A percentile compares a stretch with the other conserved stretches of the same genome.
Evolutionary conservation across 1,139 yeast genomes (phyloP).

Genomic region (Pichia sp.): DNA sequence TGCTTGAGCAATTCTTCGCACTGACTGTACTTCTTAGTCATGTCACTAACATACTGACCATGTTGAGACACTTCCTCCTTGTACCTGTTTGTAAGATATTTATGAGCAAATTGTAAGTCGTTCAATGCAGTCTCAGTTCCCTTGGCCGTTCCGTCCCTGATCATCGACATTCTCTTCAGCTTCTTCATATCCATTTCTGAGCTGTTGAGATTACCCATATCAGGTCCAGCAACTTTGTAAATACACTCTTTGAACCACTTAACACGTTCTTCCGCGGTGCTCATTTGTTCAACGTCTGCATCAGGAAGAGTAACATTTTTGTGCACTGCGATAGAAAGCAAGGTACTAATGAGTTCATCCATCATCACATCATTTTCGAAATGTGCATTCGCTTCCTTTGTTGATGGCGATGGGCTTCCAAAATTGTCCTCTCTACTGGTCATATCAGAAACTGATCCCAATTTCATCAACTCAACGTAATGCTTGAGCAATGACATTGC

Average conservation of each 20-base stretch:
- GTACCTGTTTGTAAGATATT: conserved; percentile 52
- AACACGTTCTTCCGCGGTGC: conserved; percentile 31
- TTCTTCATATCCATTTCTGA: no score
- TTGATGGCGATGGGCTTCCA: no score
- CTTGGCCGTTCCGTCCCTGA: no score
- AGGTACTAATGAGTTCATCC: conserved; percentile 45
- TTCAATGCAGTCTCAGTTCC: conserved; percentile 39
- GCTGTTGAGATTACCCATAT: no score
- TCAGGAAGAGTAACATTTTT: conserved; percentile 41
- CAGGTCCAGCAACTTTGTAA: conserved; percentile 34
- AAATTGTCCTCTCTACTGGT: background rate
- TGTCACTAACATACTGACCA: conserved; percentile 2
- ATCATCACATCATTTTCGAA: conserved; percentile 10
- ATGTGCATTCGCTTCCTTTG: background rate
- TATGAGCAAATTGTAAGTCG: conserved; percentile 59
- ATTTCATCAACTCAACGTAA: conserved; percentile 16
- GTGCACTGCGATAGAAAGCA: conserved; percentile 50
- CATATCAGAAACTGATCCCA: conserved; percentile 18
- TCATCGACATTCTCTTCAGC: no score
- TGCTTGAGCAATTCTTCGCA: conserved; percentile 3
- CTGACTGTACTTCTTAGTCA: conserved; percentile 3
- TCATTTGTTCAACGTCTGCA: conserved; percentile 29
- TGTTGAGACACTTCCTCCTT: conserved; percentile 36
- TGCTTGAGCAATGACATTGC: conserved; percentile 11
- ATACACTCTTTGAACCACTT: conserved; percentile 52